phyloP scores from a whole-genome alignment of 345 rosid genomes.

The Cardamine occulta region DNA sequence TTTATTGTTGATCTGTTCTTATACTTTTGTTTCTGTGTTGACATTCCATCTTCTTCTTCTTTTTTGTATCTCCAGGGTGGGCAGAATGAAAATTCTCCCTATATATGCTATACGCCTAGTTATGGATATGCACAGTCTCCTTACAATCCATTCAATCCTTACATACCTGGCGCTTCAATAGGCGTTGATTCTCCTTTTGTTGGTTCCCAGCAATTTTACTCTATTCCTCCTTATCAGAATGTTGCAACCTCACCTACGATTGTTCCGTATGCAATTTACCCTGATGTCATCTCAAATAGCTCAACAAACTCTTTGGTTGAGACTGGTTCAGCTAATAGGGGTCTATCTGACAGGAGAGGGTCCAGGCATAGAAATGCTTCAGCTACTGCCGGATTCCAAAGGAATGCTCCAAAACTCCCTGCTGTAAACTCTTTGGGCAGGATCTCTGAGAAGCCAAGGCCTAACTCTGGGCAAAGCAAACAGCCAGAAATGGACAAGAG shows the following conservation, averaged over 20 bases:
- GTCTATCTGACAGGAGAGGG: constrained; percentile 56
- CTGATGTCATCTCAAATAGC: constrained; percentile 51
- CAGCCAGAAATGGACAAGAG: constrained; percentile 50
- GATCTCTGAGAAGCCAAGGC: constrained; percentile 51
- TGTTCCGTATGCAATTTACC: constrained; percentile 60
- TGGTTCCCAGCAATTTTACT: constrained; percentile 71
- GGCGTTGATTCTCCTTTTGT: constrained; percentile 65
- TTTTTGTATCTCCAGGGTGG: constrained; percentile 61
- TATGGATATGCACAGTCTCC: constrained; percentile 88
- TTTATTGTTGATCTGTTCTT: not conserved
- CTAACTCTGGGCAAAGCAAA: constrained; percentile 53
- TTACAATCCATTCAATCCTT: constrained; percentile 90
- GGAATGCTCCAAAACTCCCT: constrained; percentile 53
- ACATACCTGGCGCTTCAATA: constrained; percentile 79
- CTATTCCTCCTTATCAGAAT: constrained; percentile 65
- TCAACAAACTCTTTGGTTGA: constrained; percentile 55
- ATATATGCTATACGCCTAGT: constrained; percentile 77
- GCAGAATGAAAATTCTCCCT: constrained; percentile 80
- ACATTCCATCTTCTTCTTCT: not conserved
- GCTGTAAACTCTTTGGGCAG: constrained; percentile 50
- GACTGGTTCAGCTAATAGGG: constrained; percentile 46
- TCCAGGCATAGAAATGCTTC: constrained; percentile 52
- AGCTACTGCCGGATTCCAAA: constrained; percentile 51
- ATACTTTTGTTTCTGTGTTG: not conserved
- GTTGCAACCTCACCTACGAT: constrained; percentile 61